Evolutionary conservation across 1,139 yeast species (phyloP).

Genomic region (Saccharomyces hybrid): DNA sequence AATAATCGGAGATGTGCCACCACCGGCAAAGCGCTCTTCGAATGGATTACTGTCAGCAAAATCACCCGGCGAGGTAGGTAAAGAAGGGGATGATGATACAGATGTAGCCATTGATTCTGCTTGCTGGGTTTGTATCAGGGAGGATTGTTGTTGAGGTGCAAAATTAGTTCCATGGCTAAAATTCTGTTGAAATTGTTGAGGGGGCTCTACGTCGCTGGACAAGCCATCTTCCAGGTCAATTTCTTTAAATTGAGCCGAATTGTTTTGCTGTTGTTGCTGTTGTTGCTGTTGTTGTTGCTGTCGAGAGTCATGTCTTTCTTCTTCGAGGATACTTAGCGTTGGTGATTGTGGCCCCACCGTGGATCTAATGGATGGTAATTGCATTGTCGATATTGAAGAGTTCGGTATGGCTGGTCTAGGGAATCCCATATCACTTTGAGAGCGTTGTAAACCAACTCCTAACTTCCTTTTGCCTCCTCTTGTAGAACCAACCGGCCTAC

Average conservation of each 20-base stretch:
- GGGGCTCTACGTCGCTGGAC: constrained; percentile 35
- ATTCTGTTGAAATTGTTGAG: constrained; percentile 1
- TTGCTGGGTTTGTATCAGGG: constrained; percentile 3
- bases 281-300: constrained; percentile 7
- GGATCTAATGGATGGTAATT: constrained; percentile 20
- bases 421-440: constrained; percentile 27
- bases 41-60: constrained; percentile 27
- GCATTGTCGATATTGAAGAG: constrained; percentile 19
- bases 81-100: constrained; percentile 28
- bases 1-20: constrained; percentile 28
- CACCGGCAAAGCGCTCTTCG: constrained; percentile 24
- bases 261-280: constrained; percentile 1
- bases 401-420: constrained; percentile 24
- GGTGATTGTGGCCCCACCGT: constrained; percentile 14
- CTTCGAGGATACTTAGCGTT: constrained; percentile 7
- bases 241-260: constrained; percentile 23
- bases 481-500: constrained; percentile 27
- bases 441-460: constrained; percentile 18
- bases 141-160: constrained; percentile 5
- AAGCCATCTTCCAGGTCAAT: constrained; percentile 35
- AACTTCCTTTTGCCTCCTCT: constrained; percentile 17
- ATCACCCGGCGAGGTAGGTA: constrained; percentile 36
- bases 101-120: constrained; percentile 16
- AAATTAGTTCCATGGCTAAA: constrained; percentile 2
- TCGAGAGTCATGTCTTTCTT: constrained; percentile 7